Conservation (phyloP, 352 stramenopile species). For the Globisporangium carolinianum region DNA sequence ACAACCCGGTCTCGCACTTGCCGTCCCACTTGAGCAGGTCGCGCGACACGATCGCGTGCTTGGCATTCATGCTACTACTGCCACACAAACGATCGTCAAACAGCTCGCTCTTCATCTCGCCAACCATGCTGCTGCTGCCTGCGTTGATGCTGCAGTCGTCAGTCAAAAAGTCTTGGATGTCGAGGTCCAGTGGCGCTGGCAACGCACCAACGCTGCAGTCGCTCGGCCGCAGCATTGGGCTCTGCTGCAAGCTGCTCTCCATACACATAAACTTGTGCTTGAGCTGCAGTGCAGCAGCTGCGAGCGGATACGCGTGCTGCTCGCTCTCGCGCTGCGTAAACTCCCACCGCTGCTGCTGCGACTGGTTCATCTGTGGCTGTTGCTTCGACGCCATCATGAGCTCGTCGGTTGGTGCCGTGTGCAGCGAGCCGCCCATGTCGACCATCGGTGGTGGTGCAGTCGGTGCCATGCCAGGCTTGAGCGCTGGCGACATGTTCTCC, state of each 20-base stretch:
- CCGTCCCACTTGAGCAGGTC: constrained; percentile 64
- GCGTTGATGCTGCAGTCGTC: constrained; percentile 66
- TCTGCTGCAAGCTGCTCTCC: constrained; percentile 7
- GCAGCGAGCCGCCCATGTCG: constrained; percentile 37
- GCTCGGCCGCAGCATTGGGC: constrained; percentile 20
- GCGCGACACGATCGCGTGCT: constrained; percentile 53
- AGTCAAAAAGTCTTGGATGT: constrained; percentile 76
- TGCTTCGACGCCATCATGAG: constrained; percentile 19
- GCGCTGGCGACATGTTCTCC: constrained; percentile 80
- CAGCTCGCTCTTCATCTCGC: constrained; percentile 24
- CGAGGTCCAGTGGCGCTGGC: constrained; percentile 40
- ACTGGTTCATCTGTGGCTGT: too few species aligned
- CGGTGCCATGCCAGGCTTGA: constrained; percentile 66
- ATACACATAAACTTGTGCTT: constrained; percentile 40
- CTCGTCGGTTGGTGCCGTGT: constrained; percentile 14
- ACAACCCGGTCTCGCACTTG: constrained; percentile 18
- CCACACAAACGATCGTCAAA: constrained; percentile 28
- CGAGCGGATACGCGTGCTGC: constrained; percentile 26
- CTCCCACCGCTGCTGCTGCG: constrained; percentile 22
- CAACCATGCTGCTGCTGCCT: constrained; percentile 15
- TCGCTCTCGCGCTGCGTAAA: constrained; percentile 29
- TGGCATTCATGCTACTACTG: constrained; percentile 24
- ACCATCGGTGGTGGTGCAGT: constrained; percentile 39
- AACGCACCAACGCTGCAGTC: constrained; percentile 9
- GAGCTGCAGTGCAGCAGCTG: constrained; percentile 30